Evolutionary conservation across 2,329 filamentous ascomycete species (phyloP), one percentile per base, ranked within the genome.

Genomic region (Domatiomyces globalis): DNA sequence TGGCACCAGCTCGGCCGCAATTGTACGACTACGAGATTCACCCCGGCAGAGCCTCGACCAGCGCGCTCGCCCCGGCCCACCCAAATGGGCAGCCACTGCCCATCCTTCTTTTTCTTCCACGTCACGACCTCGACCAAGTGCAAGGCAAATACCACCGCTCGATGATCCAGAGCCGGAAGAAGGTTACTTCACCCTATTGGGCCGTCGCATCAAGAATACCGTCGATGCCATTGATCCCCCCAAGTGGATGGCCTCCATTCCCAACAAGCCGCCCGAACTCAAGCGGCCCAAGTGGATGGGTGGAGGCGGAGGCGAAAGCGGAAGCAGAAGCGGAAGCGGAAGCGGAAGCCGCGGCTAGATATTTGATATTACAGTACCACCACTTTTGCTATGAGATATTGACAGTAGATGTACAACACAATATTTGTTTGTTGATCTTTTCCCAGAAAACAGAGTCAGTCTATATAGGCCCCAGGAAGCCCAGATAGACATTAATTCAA

Each of bases 141-240:
- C 42, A n/a, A 43, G 63, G 51, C 62, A 56, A 60, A 65, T 48
- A 54, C 62, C 47, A 12, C 48, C 48, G 6, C 29, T 70, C 27
- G 66, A 76, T 18, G 76, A 78, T 0, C 75, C 77, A 6, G 77
- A 78, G n/a, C 74, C 78, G 1, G 83, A 85, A 29, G 81, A 88
- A 12, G 85, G 83, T 58, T 87, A 95, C 66, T 88, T 96, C 63
- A 78, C 85, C 58, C 83, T 84, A 33, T 80, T 96, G 55, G 81
- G 85, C 0, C 85, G 94, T 63, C 77, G 90, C 36, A 82, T 98
- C 60, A 85, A 83, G 67, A 98, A 98, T 63, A 96, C 92, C 0
- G 80, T 96, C 49, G 90, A 96, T 55, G 84, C 81, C 0, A 76
- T 87, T 1, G 84, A 88, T 49, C 76, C 83, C 27, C 90, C 92